Percentiles rank a stretch among this genome's conserved stretches.
Conservation (phyloP, 768 basidiomycete species). For the Rhodotorula diobovata region DNA sequence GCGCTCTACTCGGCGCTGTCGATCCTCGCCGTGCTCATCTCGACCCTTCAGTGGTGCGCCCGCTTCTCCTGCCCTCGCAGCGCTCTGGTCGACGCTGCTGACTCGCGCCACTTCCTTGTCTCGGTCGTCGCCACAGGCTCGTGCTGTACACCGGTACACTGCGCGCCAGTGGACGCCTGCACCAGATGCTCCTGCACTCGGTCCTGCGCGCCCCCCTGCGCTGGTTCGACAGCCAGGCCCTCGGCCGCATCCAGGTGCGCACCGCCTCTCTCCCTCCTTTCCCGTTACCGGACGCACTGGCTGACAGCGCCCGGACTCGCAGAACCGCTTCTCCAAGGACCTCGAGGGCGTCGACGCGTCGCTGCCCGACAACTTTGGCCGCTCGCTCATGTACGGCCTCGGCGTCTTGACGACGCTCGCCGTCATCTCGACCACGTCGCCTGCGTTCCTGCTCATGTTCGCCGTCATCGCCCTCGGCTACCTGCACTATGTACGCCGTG, state of each 20-base stretch:
- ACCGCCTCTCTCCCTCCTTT: not conserved
- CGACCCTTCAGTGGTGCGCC: conserved; percentile 32
- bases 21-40: conserved; percentile 33
- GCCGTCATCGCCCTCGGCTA: conserved; percentile 31
- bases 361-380: conserved; percentile 41
- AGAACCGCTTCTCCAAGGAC: conserved; percentile 26
- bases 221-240: conserved; percentile 43
- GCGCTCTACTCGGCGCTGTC: conserved; percentile 37
- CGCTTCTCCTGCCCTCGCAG: not conserved
- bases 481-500: conserved; percentile 26
- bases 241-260: conserved; percentile 28
- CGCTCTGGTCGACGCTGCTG: not conserved
- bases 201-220: conserved; percentile 41
- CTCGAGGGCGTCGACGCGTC: conserved; percentile 37
- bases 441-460: conserved; percentile 42
- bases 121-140: conserved; percentile 9
- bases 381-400: conserved; percentile 36
- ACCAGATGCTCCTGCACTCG: conserved; percentile 36
- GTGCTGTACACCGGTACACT: conserved; percentile 41
- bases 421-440: conserved; percentile 38
- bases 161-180: conserved; percentile 27
- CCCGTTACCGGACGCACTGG: not conserved
- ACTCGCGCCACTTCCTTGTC: not conserved
- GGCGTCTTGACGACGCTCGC: conserved; percentile 41
- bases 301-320: not conserved